Evolutionary conservation across 495 filamentous ascomycete genomes (phyloP).

Genomic region (Pyronema omphalodes): DNA sequence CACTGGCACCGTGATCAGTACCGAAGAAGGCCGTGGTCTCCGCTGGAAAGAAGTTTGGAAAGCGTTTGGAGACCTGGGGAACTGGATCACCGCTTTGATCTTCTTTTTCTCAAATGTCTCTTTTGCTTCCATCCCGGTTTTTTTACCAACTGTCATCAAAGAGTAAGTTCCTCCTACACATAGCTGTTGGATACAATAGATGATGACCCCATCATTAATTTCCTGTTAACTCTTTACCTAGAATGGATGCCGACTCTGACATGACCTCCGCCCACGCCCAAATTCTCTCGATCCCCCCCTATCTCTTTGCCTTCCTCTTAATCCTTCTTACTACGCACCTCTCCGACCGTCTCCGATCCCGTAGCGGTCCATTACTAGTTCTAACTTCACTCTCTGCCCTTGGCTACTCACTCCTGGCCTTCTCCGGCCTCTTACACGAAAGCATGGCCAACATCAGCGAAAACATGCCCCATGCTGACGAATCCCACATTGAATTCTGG

Average conservation of each 20-base stretch:
- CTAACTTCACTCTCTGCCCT: conserved; percentile 45
- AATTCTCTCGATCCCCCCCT: conserved; percentile 65
- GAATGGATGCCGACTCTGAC: conserved; percentile 43
- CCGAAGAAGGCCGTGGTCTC: conserved; percentile 15
- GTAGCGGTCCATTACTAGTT: conserved; percentile 45
- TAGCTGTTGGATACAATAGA: not conserved
- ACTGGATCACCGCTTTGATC: conserved; percentile 27
- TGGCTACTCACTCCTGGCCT: conserved; percentile 58
- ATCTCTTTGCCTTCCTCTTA: conserved; percentile 55
- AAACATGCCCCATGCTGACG: conserved; percentile 7
- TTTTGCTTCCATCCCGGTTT: conserved; percentile 73
- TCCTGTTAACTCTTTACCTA: not conserved
- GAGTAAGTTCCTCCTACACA: conserved; percentile 20
- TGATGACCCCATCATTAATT: not conserved
- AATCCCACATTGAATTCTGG: conserved; percentile 10
- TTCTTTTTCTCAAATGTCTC: conserved; percentile 43
- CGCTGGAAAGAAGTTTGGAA: conserved; percentile 16
- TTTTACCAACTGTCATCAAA: conserved; percentile 60
- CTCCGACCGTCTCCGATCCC: conserved; percentile 54
- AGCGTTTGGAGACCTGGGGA: conserved; percentile 14
- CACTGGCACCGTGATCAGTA: conserved; percentile 25
- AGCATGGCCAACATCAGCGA: conserved; percentile 15
- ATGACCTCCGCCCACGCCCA: conserved; percentile 47
- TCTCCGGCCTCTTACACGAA: conserved; percentile 26
- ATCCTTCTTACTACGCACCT: conserved; percentile 50